phyloP scores from a whole-genome alignment of 345 rosid species.

The Arabis alpina region DNA sequence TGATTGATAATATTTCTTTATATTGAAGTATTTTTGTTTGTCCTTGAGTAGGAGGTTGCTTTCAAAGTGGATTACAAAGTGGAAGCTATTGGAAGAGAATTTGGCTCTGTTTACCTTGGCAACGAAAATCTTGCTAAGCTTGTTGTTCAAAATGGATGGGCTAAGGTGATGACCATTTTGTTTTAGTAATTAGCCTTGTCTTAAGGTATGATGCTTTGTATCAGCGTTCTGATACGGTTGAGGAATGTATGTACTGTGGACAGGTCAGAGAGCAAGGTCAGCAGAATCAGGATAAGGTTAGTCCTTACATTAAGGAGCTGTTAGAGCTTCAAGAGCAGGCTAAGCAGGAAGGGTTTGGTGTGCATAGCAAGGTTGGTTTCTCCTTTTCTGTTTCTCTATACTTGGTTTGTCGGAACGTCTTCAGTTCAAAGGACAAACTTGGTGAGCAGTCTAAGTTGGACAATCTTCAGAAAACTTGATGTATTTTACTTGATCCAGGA shows the following conservation, averaged over 20 bases:
- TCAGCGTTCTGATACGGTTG: slow-evolving; percentile 19
- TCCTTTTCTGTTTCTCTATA: slow-evolving; percentile 1
- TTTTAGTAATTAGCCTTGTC: slow-evolving; percentile 11
- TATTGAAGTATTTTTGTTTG: background rate
- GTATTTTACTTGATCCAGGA: slow-evolving; percentile 47
- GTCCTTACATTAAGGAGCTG: slow-evolving; percentile 78
- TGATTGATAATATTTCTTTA: background rate
- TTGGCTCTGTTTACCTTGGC: slow-evolving; percentile 88
- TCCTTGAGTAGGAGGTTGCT: slow-evolving; percentile 70
- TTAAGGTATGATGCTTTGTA: slow-evolving; percentile 16
- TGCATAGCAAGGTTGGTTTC: slow-evolving; percentile 79
- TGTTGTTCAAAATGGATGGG: slow-evolving; percentile 89
- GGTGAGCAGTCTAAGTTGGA: background rate
- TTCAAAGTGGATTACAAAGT: slow-evolving; percentile 89
- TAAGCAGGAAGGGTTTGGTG: slow-evolving; percentile 77
- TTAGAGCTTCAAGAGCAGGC: slow-evolving; percentile 76
- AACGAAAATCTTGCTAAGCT: slow-evolving; percentile 74
- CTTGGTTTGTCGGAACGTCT: slow-evolving; percentile 8
- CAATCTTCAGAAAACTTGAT: background rate
- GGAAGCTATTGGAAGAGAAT: slow-evolving; percentile 77
- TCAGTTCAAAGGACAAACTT: background rate
- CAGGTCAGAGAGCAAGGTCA: slow-evolving; percentile 89
- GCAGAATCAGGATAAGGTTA: slow-evolving; percentile 89
- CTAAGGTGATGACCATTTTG: slow-evolving; percentile 60
- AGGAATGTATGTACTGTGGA: slow-evolving; percentile 23